Evolutionary conservation across 2,329 filamentous ascomycete genomes (phyloP), one percentile per base, ranked within the genome.

Genomic region (Bipolaris bicolor): DNA sequence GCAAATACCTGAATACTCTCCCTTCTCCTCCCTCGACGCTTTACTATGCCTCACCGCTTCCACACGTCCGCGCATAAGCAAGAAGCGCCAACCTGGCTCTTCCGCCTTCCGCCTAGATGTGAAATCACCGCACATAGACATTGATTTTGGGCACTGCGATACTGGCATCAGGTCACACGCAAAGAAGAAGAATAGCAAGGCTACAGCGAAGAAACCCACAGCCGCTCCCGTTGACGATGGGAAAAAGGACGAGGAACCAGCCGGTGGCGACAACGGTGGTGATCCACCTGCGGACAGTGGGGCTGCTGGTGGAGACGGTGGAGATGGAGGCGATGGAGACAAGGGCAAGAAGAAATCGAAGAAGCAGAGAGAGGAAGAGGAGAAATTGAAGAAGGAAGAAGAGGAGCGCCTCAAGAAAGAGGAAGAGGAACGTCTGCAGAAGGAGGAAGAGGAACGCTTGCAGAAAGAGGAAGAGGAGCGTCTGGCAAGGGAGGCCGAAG

Each of bases 71-170:
- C 67, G 71, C 34, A 55, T 68, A 46, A 73, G 67, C 54, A 64
- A 68, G 58, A 59, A 68, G 58, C 70, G 67, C 10, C 71, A 68
- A 31, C 69, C 68, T 39, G 48, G 40, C 41, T 70, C 71, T 50
- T 74, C 68, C 15, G n/a, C 39, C 34, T 57, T 74, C 34, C 69
- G 67, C 46, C 22, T 73, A 16, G 67, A 74, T 60, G 67, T 72
- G 53, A 74, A 75, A 64, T 69, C 66, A 37, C 52, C 67, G 20
- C 69, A 72, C 64, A 69, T 77, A 18, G 75, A 78, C 29, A 77
- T 90, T 49, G 87, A 90, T 68, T 85, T 90, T 56, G 78, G 79
- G 20, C 84, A 81, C 24, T 76, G 82, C 50, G 79, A 84, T 80
- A 47, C 85, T 81, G 76, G 79, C 33, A 66, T 81, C 58, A 77